Percentiles rank a stretch among this genome's conserved stretches.
Evolutionary conservation across 2,329 filamentous ascomycete species (phyloP).

Genomic region (Cytospora schulzeri): DNA sequence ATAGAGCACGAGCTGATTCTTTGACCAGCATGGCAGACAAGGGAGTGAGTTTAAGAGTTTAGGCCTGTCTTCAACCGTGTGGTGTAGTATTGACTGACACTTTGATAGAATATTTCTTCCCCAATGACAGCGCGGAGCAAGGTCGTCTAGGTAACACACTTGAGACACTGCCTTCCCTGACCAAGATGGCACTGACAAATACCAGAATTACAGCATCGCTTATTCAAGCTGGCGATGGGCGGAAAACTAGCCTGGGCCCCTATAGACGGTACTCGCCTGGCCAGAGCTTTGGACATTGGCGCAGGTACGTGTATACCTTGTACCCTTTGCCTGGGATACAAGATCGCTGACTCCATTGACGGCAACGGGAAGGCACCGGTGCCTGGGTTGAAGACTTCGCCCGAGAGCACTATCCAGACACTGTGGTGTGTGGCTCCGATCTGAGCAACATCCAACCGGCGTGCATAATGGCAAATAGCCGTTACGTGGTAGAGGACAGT

Average conservation of each 20-base stretch:
- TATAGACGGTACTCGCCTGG: background rate
- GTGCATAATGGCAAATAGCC: slow-evolving; percentile 71
- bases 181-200: background rate
- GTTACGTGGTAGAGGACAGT: slow-evolving; percentile 72
- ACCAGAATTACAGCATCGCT: background rate
- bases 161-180: background rate
- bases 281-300: background rate
- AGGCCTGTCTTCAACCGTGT: background rate
- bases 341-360: slow-evolving; percentile 22
- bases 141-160: background rate
- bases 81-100: background rate
- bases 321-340: background rate
- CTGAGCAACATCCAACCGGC: slow-evolving; percentile 67
- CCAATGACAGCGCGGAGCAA: background rate
- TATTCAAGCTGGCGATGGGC: background rate
- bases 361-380: slow-evolving; percentile 52
- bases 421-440: slow-evolving; percentile 64
- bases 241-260: background rate
- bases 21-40: background rate
- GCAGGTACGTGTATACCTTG: background rate
- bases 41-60: background rate
- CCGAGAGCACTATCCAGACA: slow-evolving; percentile 56
- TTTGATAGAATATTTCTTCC: background rate
- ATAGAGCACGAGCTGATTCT: background rate
- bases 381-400: slow-evolving; percentile 72